Base-by-base conservation (phyloP, 2,329 filamentous ascomycete species). In the Metarhizium humberi region DNA sequence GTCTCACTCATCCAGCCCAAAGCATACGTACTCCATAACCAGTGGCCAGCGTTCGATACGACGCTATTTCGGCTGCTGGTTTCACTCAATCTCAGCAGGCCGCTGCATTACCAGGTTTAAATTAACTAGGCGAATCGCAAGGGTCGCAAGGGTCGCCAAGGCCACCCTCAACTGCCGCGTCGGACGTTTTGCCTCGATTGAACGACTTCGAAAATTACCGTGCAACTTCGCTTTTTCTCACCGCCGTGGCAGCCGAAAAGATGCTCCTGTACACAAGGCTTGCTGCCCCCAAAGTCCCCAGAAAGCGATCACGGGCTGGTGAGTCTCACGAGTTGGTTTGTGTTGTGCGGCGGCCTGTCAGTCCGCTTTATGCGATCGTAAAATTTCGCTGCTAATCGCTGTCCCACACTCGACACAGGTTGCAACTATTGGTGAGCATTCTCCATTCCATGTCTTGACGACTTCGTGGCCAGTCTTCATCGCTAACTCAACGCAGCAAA, bases 231-330 rank as follows among this genome's bases (percentile, higher is more conserved):
- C 42, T 8, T 4, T 16, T 20, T 6, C 2, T 18, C n/a, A 18
- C 46, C 43, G 30, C 51, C 25, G 51, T 38, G 52, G 63, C 52
- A 48, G 20, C 45, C 11, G 45, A 48, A 30, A 54, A 55, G 30
- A 83, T 84, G 81, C 68, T 84, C 61, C 67, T 84, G 48, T 84
- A 82, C 64, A 81, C 79, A n/a, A 76, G 73, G 66, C 68, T 78
- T 51, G 80, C 80, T 56, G 67, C 75, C 50, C 78, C 80, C n/a
- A 84, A 82, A 67, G 70, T 74, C 48, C 80, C 80, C 36, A 84
- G 83, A 69, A 76, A 72, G 63, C 75, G 81, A 55, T 84, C 81
- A n/a, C 74, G 80, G 70, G 76, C 78, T 65, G 79, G 79, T 82
- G 69, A 71, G 77, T 75, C 32, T 45, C 29, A 14, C 13, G 20